A percentile compares a stretch with the other conserved stretches of the same genome.
phyloP scores from a whole-genome alignment of 179 eudicot genomes.

The Amaranthus tricolor region DNA sequence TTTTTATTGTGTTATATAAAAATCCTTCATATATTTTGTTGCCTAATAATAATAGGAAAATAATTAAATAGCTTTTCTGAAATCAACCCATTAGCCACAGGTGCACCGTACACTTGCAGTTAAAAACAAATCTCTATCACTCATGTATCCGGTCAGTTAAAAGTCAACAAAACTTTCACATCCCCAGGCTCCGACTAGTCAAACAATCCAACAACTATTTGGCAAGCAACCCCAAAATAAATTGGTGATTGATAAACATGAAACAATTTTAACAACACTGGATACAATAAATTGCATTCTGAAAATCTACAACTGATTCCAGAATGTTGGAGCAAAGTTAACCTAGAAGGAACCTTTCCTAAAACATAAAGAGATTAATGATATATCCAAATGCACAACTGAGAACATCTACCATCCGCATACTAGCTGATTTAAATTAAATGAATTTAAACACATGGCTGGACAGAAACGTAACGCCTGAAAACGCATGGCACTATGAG shows the following conservation, averaged over 20 bases:
- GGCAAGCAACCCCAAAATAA: neutral
- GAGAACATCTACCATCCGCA: conserved; percentile 9
- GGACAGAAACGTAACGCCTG: conserved; percentile 12
- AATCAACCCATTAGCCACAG: too few species aligned
- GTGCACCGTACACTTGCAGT: too few species aligned
- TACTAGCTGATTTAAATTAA: conserved; percentile 17
- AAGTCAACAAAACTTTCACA: too few species aligned
- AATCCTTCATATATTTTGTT: too few species aligned
- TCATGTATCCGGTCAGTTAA: too few species aligned
- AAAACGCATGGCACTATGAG: conserved; percentile 8
- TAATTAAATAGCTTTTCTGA: too few species aligned
- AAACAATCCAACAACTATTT: too few species aligned
- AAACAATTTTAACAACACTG: neutral
- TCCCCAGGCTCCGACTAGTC: too few species aligned
- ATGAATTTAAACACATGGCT: conserved; percentile 2
- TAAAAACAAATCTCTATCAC: too few species aligned
- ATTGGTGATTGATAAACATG: neutral
- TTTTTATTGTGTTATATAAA: too few species aligned
- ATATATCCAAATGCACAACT: conserved; percentile 9
- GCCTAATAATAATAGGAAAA: too few species aligned
- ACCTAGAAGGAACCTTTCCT: neutral
- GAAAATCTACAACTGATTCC: conserved; percentile 19
- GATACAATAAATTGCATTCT: conserved; percentile 7
- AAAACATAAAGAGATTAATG: neutral
- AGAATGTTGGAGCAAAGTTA: conserved; percentile 11